Evolutionary conservation across 1,284 basidiomycete genomes (phyloP).

Genomic region (Melampsora larici-populina): DNA sequence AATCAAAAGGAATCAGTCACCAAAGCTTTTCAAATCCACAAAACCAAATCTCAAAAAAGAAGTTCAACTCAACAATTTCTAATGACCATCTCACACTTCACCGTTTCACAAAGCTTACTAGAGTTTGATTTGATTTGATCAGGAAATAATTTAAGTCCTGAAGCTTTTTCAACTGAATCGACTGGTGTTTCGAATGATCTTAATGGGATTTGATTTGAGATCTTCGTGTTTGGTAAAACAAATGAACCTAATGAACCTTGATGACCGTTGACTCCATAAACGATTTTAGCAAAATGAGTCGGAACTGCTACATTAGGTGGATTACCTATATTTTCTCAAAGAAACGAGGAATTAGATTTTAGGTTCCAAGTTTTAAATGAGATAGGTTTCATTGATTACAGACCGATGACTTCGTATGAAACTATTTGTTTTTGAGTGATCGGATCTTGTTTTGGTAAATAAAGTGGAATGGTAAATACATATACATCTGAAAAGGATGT

Average conservation of each 20-base stretch:
- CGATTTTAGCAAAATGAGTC: slow-evolving; percentile 97
- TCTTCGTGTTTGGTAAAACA: slow-evolving; percentile 83
- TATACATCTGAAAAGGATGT: slow-evolving; percentile 85
- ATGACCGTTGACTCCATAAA: slow-evolving; percentile 61
- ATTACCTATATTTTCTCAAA: slow-evolving; percentile 64
- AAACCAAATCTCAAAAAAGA: neutral
- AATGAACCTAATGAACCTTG: slow-evolving; percentile 88
- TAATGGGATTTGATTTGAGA: slow-evolving; percentile 75
- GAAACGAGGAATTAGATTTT: neutral
- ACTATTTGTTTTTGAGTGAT: slow-evolving; percentile 82
- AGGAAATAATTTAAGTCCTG: slow-evolving; percentile 84
- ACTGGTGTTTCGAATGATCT: slow-evolving; percentile 68
- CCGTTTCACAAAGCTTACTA: slow-evolving; percentile 69
- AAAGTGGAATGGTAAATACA: slow-evolving; percentile 96
- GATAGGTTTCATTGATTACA: slow-evolving; percentile 2
- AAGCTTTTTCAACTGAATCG: slow-evolving; percentile 83
- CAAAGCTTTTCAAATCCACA: neutral
- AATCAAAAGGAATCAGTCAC: neutral
- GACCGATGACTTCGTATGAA: slow-evolving; percentile 33
- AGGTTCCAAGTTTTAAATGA: neutral
- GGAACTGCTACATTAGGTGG: slow-evolving; percentile 88
- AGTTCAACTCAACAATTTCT: slow-evolving; percentile 10
- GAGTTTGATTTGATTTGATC: slow-evolving; percentile 73
- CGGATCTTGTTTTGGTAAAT: slow-evolving; percentile 74
- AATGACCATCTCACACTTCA: slow-evolving; percentile 38